phyloP scores from a whole-genome alignment of 2,329 filamentous ascomycete species.

The Fusarium neocosmosporiellum region DNA sequence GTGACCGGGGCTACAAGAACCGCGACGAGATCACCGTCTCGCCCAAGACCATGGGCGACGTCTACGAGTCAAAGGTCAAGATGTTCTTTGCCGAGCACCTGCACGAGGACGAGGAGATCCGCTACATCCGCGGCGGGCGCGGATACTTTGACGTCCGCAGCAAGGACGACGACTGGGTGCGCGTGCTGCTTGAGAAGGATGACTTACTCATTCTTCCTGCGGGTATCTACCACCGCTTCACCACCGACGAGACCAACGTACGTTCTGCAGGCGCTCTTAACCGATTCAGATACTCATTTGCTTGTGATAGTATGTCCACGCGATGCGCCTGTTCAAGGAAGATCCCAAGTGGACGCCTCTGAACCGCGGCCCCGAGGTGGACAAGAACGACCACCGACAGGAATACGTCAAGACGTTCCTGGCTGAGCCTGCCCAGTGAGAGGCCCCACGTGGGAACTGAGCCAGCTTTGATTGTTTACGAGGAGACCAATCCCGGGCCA shows the following conservation, averaged over 20 bases:
- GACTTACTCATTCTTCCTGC: conserved; percentile 94
- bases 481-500: background rate
- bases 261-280: conserved; percentile 48
- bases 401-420: conserved; percentile 74
- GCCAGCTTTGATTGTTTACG: conserved; percentile 10
- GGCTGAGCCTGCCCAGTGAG: conserved; percentile 34
- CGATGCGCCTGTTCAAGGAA: conserved; percentile 97
- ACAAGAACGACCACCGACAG: conserved; percentile 81
- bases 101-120: conserved; percentile 98
- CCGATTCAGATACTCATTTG: background rate
- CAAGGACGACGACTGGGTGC: conserved; percentile 86
- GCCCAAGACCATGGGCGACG: conserved; percentile 82
- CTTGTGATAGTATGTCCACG: conserved; percentile 81
- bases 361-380: conserved; percentile 81
- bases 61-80: conserved; percentile 94
- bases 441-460: conserved; percentile 35
- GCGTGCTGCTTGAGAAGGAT: conserved; percentile 84
- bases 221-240: conserved; percentile 98
- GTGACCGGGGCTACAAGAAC: conserved; percentile 87
- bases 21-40: conserved; percentile 93
- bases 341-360: conserved; percentile 98
- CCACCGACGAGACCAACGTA: conserved; percentile 91
- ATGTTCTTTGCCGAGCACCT: conserved; percentile 95
- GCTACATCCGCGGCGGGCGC: conserved; percentile 88
- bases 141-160: conserved; percentile 95